These are phyloP conservation scores for Mycena venus DNA, from an alignment of 768 basidiomycete species.

Conservation along the genomic window DNA sequence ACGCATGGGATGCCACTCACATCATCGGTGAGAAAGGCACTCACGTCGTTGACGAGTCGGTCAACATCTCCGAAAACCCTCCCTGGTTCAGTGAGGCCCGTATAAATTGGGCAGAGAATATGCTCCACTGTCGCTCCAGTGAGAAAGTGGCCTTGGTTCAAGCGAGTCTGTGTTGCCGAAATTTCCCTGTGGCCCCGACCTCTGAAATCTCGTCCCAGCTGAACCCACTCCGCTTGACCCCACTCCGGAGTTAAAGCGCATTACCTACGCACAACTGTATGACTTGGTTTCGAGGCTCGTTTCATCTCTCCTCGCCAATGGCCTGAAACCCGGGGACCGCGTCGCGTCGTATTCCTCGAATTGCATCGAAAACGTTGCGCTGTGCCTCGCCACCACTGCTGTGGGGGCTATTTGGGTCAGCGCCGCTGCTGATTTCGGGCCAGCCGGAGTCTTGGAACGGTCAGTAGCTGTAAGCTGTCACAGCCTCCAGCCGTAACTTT, in stretches of 20 bases:
- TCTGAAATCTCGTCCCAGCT: constrained; percentile 54
- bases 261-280: constrained; percentile 73
- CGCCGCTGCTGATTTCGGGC: constrained; percentile 87
- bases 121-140: constrained; percentile 70
- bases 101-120: constrained; percentile 88
- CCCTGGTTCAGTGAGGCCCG: constrained; percentile 77
- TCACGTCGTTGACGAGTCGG: constrained; percentile 68
- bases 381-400: constrained; percentile 77
- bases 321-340: constrained; percentile 74
- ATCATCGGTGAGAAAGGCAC: constrained; percentile 74
- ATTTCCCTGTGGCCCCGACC: constrained; percentile 24
- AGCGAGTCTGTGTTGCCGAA: constrained; percentile 64
- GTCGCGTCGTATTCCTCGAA: constrained; percentile 86
- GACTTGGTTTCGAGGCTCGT: constrained; percentile 59
- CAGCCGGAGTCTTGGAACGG: constrained; percentile 83
- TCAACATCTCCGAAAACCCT: constrained; percentile 72
- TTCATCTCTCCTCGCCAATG: constrained; percentile 66
- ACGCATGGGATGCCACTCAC: constrained; percentile 78
- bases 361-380: constrained; percentile 79
- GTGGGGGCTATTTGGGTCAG: constrained; percentile 88
- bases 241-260: constrained; percentile 56
- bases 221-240: constrained; percentile 70
- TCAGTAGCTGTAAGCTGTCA: constrained; percentile 39
- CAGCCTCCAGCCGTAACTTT: constrained; percentile 8
- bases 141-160: constrained; percentile 77